phyloP scores from a whole-genome alignment of 495 filamentous ascomycete species.

The Penicillium silybi region DNA sequence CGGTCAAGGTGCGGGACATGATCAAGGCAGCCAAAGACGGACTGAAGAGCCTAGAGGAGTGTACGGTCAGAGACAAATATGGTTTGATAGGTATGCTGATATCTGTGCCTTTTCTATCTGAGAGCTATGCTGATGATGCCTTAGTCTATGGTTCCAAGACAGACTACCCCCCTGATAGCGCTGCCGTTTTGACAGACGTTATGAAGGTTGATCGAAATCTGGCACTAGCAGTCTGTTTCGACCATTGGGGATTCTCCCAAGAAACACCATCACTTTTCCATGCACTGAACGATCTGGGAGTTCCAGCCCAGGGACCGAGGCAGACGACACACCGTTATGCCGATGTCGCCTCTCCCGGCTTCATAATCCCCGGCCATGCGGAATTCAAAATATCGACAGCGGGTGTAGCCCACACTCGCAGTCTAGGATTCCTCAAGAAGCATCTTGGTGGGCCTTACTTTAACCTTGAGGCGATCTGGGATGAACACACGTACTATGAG shows the following conservation, averaged over 20 bases:
- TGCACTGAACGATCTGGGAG: background rate
- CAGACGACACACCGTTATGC: conserved; percentile 22
- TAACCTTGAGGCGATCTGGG: conserved; percentile 58
- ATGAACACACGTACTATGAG: conserved; percentile 48
- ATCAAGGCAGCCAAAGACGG: conserved; percentile 7
- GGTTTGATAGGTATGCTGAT: conserved; percentile 18
- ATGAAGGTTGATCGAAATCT: background rate
- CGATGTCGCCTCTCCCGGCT: conserved; percentile 17
- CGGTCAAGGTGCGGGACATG: background rate
- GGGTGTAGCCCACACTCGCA: conserved; percentile 33
- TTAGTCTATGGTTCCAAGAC: conserved; percentile 25
- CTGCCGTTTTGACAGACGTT: conserved; percentile 2
- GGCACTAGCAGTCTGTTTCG: conserved; percentile 17
- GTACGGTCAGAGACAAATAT: conserved; percentile 12
- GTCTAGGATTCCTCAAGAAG: conserved; percentile 30
- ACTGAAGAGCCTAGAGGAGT: conserved; percentile 12
- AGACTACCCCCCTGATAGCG: conserved; percentile 24
- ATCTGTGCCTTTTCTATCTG: background rate
- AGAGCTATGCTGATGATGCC: background rate
- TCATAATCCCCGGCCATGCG: conserved; percentile 30
- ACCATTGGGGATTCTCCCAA: conserved; percentile 7
- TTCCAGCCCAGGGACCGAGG: background rate
- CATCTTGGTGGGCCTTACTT: conserved; percentile 41
- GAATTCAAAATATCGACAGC: conserved; percentile 29
- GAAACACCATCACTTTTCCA: conserved; percentile 13